Evolutionary conservation across 2,329 filamentous ascomycete genomes (phyloP).

Genomic region (Trichoderma asperellum): DNA sequence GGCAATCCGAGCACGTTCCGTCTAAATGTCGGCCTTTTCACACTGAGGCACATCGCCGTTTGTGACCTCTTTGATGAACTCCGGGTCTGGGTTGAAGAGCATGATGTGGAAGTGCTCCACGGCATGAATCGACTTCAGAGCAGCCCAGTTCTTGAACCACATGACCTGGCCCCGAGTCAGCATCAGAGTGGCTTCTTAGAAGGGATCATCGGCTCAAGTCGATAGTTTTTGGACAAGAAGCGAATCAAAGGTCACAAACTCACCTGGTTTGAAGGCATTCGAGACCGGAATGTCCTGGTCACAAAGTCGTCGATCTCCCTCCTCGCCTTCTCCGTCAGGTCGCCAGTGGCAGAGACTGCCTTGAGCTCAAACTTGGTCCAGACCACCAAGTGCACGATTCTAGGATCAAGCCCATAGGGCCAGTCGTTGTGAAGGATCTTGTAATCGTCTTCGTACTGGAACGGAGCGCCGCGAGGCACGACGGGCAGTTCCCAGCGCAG

Average conservation of each 20-base stretch:
- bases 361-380: constrained; percentile 89
- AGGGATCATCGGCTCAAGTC: too few relatives aligned
- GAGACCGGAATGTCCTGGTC: constrained; percentile 63
- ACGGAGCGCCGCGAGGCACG: constrained; percentile 42
- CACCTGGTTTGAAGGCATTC: constrained; percentile 57
- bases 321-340: constrained; percentile 67
- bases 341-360: constrained; percentile 66
- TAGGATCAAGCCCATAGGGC: constrained; percentile 82
- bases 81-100: constrained; percentile 74
- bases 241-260: constrained; percentile 37
- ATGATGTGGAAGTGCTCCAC: constrained; percentile 96
- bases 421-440: constrained; percentile 88
- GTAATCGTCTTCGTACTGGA: constrained; percentile 59
- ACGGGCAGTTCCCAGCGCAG: constrained; percentile 67
- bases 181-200: neutral
- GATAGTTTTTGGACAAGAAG: neutral
- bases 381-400: constrained; percentile 82
- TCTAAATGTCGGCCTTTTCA: constrained; percentile 42
- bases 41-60: constrained; percentile 71
- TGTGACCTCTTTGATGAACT: constrained; percentile 72
- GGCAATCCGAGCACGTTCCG: neutral
- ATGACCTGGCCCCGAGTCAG: constrained; percentile 44
- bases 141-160: constrained; percentile 76
- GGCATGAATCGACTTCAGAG: constrained; percentile 80
- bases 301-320: constrained; percentile 73